A percentile compares a stretch with the other conserved stretches of the same genome.
Evolutionary conservation across 2,329 filamentous ascomycete species (phyloP).

Genomic region (Penicillium polonicum): DNA sequence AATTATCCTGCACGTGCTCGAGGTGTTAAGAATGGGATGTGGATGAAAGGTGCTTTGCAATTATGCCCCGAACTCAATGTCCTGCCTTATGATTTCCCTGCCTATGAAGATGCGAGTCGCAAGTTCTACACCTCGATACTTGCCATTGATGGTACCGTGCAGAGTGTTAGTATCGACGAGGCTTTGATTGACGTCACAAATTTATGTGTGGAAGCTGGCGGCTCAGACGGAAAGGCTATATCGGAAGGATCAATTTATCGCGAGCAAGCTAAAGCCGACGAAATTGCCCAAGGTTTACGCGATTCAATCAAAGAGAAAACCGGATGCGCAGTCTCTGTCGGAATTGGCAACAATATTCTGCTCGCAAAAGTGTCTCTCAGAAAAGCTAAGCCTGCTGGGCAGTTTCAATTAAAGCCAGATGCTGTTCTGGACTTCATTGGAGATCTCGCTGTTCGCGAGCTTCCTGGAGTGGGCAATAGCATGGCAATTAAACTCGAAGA

Average conservation of each 20-base stretch:
- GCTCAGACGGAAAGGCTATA: slow-evolving; percentile 63
- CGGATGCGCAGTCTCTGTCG: slow-evolving; percentile 84
- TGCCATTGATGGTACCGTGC: slow-evolving; percentile 75
- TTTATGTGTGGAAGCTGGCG: slow-evolving; percentile 64
- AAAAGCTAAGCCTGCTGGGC: slow-evolving; percentile 91
- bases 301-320: slow-evolving; percentile 70
- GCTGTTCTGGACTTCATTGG: slow-evolving; percentile 75
- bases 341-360: slow-evolving; percentile 86
- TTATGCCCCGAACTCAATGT: slow-evolving; percentile 83
- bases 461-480: slow-evolving; percentile 91
- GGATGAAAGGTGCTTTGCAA: slow-evolving; percentile 89
- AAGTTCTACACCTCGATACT: slow-evolving; percentile 85
- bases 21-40: slow-evolving; percentile 97
- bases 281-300: slow-evolving; percentile 67
- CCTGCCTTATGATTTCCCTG: slow-evolving; percentile 92
- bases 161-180: slow-evolving; percentile 97
- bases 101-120: slow-evolving; percentile 86
- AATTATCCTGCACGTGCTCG: slow-evolving; percentile 87
- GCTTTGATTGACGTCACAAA: slow-evolving; percentile 80
- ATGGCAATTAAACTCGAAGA: slow-evolving; percentile 86
- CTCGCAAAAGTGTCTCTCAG: slow-evolving; percentile 87
- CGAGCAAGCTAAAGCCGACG: slow-evolving; percentile 76
- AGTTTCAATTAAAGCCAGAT: slow-evolving; percentile 82
- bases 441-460: slow-evolving; percentile 71
- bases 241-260: slow-evolving; percentile 69